These are phyloP conservation scores for Phyllosticta citriasiana DNA, from an alignment of 2,329 filamentous ascomycete species.

Conservation along the genomic window DNA sequence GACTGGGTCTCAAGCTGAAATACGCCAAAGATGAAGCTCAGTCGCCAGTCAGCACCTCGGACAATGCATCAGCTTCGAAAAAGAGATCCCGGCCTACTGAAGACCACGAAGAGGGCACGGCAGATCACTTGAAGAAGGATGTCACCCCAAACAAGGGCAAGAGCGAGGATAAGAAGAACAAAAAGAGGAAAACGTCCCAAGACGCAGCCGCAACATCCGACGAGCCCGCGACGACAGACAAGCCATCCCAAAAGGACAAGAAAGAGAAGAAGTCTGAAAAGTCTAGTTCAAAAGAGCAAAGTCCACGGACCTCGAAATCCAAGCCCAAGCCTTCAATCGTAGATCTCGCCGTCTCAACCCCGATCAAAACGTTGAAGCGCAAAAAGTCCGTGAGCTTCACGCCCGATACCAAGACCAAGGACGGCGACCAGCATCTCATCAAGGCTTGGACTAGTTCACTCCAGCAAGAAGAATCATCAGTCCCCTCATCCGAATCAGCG, in stretches of 20 bases:
- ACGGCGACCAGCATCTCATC: constrained; percentile 45
- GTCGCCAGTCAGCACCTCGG: background rate
- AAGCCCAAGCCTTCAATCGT: background rate
- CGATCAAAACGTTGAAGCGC: constrained; percentile 11
- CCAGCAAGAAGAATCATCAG: background rate
- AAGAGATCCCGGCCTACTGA: constrained; percentile 1
- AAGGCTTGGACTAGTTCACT: constrained; percentile 32
- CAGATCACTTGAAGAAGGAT: background rate
- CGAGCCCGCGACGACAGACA: background rate
- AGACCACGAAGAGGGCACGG: background rate
- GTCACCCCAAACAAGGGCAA: background rate
- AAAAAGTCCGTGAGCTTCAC: constrained; percentile 57
- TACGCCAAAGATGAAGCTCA: constrained; percentile 21
- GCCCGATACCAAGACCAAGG: constrained; percentile 49
- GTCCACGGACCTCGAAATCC: background rate
- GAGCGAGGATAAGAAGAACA: constrained; percentile 2
- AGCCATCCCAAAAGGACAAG: constrained; percentile 10
- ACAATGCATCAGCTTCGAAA: background rate
- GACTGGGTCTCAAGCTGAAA: constrained; percentile 51
- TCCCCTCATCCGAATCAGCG: background rate
- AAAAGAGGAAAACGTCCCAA: constrained; percentile 3
- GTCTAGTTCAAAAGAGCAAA: constrained; percentile 2
- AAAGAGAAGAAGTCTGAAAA: constrained; percentile 21
- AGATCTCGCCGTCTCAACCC: constrained; percentile 2
- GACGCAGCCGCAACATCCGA: background rate